Evolutionary conservation across 805 yeast species (phyloP).

Genomic region (Candida bentonensis): DNA sequence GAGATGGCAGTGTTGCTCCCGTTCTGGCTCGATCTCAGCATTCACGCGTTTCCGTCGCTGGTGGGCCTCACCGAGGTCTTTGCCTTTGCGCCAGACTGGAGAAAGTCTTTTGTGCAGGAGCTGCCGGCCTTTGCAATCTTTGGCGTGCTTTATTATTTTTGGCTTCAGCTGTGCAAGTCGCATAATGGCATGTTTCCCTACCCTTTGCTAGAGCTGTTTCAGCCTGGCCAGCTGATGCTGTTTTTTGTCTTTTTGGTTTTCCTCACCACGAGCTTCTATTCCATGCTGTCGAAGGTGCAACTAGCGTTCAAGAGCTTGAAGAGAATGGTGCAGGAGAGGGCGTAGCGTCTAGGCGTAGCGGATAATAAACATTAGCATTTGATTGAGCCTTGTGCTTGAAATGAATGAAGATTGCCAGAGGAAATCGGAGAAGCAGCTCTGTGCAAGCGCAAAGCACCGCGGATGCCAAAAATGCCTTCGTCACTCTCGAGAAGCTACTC

Average conservation of each 20-base stretch:
- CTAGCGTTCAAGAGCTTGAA: not conserved
- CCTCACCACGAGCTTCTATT: conserved; percentile 10
- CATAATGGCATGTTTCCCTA: conserved; percentile 22
- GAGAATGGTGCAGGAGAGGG: not conserved
- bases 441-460: too few relatives aligned
- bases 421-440: too few relatives aligned
- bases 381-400: too few relatives aligned
- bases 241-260: conserved; percentile 14
- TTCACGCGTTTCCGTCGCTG: conserved; percentile 21
- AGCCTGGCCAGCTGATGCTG: conserved; percentile 9
- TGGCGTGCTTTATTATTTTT: conserved; percentile 20
- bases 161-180: conserved; percentile 18
- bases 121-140: conserved; percentile 9
- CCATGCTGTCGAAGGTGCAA: conserved; percentile 14
- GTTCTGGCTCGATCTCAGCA: conserved; percentile 16
- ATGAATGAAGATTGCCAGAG: too few relatives aligned
- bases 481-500: not conserved
- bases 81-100: conserved; percentile 15
- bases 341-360: not conserved
- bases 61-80: conserved; percentile 15
- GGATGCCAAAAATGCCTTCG: not conserved
- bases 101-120: conserved; percentile 10
- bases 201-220: conserved; percentile 18
- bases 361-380: too few relatives aligned
- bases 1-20: conserved; percentile 12